These are phyloP conservation scores for Biscogniauxia mediterranea DNA, from an alignment of 2,329 filamentous ascomycete species.

Conservation along the genomic window DNA sequence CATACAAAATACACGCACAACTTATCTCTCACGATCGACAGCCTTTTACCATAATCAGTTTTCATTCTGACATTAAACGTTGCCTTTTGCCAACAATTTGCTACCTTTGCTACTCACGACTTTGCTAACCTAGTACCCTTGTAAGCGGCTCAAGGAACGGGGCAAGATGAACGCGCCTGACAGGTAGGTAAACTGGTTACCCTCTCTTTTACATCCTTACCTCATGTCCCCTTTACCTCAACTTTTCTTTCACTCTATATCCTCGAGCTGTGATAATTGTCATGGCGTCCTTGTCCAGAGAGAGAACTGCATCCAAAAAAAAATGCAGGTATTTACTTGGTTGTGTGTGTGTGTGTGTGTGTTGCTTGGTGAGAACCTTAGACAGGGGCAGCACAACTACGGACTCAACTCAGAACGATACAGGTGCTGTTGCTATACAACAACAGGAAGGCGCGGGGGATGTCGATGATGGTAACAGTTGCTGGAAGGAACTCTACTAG, in stretches of 20 bases:
- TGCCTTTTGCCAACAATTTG: too few relatives aligned
- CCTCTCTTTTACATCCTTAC: neutral
- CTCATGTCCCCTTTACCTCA: neutral
- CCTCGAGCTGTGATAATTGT: too few relatives aligned
- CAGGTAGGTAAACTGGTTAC: constrained; percentile 40
- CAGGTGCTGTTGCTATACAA: neutral
- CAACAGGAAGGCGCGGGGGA: neutral
- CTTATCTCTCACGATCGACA: too few relatives aligned
- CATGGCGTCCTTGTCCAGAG: too few relatives aligned
- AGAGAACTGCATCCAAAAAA: too few relatives aligned
- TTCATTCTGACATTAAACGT: too few relatives aligned
- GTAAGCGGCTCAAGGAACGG: neutral
- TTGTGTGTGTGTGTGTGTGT: too few relatives aligned
- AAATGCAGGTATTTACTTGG: too few relatives aligned
- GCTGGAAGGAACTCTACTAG: neutral
- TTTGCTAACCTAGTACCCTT: neutral
- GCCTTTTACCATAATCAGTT: too few relatives aligned
- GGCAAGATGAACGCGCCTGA: constrained; percentile 56
- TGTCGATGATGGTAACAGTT: neutral
- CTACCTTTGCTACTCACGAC: too few relatives aligned
- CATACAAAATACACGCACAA: too few relatives aligned
- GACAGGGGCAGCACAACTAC: neutral
- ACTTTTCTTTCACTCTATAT: neutral
- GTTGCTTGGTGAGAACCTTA: too few relatives aligned
- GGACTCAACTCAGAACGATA: neutral